Evolutionary conservation across 2,329 filamentous ascomycete species (phyloP), one percentile per base, ranked within the genome.

Genomic region (Cordyceps javanica): DNA sequence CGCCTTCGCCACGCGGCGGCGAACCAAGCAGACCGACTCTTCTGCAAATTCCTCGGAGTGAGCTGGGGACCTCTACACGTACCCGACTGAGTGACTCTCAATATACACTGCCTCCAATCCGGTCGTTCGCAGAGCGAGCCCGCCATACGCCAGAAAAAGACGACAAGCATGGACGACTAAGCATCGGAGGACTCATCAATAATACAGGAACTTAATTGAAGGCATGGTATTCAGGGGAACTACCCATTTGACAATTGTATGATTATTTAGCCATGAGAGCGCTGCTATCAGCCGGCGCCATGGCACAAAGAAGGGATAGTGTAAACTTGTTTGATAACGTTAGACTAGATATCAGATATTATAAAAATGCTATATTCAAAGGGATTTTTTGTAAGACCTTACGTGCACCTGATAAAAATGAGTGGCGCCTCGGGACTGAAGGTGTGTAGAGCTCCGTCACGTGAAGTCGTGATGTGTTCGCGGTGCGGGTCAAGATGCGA

Each of bases 41-140:
- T 19, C 82, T 82, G 63, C 79, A 82, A 59, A 74, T 78, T 11
- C 79, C 80, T 1, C 75, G 82, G 52, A 83, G 76, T 62, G 82
- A 85, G 62, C 62, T 44, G 42, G 42, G 49, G 5, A 21, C 34
- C 4, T 34, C 49, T 10, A 7, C 79, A 16, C 64, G 71, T 8
- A 62, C 72, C 13, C 61, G 70, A 11, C 66, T 65, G 5, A 34
- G 32, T 71, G 68, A 39, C 21, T 63, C 69, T 8, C 66, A 70
- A 3, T 79, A 74, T 58, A 78, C 80, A 49, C 69, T 81, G 41
- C 78, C 77, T 3, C 78, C 79, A 0, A 81, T 82, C 58, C 73
- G 75, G 30, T 68, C 71, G 10, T 72, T 71, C 30, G 67, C 73
- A 14, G 69, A 73, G 8, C 66, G 65, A 32, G 21, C 38, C 5